phyloP scores from a whole-genome alignment of 257 asterid species.

The Solanum bulbocastanum region DNA sequence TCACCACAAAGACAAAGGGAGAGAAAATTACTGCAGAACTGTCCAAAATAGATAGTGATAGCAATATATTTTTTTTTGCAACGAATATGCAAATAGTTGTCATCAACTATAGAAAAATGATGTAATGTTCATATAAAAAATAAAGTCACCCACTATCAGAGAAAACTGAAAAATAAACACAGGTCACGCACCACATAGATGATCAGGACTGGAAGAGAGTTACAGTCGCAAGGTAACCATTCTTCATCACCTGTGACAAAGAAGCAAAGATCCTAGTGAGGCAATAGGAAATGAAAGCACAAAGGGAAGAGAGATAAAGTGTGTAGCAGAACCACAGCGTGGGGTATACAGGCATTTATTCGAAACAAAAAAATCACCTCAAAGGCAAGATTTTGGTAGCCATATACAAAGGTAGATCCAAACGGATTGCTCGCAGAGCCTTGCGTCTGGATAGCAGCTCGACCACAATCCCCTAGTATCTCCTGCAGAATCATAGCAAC shows the following conservation, averaged over 20 bases:
- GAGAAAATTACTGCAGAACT: background rate
- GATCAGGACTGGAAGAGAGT: slow-evolving; percentile 68
- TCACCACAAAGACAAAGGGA: background rate
- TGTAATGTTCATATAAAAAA: background rate
- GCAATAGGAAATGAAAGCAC: background rate
- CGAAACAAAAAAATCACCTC: slow-evolving; percentile 35
- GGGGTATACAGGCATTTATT: background rate
- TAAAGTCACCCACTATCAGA: background rate
- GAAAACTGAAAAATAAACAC: background rate
- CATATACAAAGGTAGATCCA: slow-evolving; percentile 81
- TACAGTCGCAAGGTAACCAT: slow-evolving; percentile 69
- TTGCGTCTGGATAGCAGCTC: slow-evolving; percentile 77
- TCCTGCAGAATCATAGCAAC: slow-evolving; percentile 32
- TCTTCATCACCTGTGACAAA: slow-evolving; percentile 64
- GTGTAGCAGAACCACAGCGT: background rate
- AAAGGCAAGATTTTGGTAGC: slow-evolving; percentile 66
- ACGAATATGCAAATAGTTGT: background rate
- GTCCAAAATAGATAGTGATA: background rate
- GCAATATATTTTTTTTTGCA: background rate
- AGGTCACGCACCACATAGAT: slow-evolving; percentile 4
- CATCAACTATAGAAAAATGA: background rate
- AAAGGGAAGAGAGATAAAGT: background rate
- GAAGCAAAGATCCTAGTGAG: background rate
- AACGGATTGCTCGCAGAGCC: slow-evolving; percentile 76
- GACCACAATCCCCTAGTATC: slow-evolving; percentile 71